Evolutionary conservation across 1,139 yeast genomes (phyloP), one percentile per base, ranked within the genome.

Genomic region (Geotrichum citri-aurantii): DNA sequence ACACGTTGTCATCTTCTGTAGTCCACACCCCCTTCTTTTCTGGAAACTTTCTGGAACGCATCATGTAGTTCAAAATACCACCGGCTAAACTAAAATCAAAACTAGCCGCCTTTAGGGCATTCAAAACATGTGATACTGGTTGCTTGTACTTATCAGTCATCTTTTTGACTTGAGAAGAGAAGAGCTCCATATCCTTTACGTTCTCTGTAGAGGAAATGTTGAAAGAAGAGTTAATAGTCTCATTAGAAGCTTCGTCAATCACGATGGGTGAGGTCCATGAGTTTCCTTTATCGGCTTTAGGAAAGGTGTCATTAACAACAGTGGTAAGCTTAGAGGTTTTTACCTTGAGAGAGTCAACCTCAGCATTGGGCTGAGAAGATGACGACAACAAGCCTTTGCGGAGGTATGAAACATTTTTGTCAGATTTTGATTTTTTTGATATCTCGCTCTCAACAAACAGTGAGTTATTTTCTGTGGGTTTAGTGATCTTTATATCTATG

Each of bases 91-190:
- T 46, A 19, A 26, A 19, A 37, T 56, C 48, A 19, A 56, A 44
- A 37, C 33, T 47, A 2, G 52, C n/a, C 12, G 26, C 26, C 26
- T 56, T 47, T 11, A 56, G 29, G 5, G 55, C 52, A 12, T n/a
- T 1, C 29, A 56, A 6, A 19, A 56, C 52, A 7, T 24, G 24
- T 7, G 23, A 33, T 29, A 44, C 12, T 1, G 48, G 47, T 5
- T 19, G 17, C 11, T 33, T 26, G 42, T 46, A 29, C 12, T 2
- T 17, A 12, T 50, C 40, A 8, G 44, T 19, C 52, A 50, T 29
- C 52, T 44, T 29, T 14, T 29, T 11, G 14, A 33, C 12, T 17
- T 50, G 21, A 17, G 46, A 24, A 11, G 21, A 33, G 23, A 50
- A 50, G 12, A 31, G 42, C 21, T 26, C 50, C 31, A 48, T 17